These are phyloP conservation scores for Xerocomus spinulosus DNA, from an alignment of 768 basidiomycete genomes.

Conservation along the genomic window DNA sequence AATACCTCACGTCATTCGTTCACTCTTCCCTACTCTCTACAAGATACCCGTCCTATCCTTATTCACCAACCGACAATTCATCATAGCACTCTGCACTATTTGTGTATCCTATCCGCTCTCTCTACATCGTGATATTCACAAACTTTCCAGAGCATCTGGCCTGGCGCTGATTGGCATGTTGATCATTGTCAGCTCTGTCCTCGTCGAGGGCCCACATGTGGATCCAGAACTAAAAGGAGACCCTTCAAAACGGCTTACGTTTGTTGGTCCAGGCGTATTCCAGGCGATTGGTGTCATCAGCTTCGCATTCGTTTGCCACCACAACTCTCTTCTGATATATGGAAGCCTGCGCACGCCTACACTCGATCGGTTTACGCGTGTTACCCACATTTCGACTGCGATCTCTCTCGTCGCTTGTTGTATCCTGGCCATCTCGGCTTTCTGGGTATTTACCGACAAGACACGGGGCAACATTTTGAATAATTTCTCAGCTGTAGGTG, in stretches of 20 bases:
- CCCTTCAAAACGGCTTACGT: slow-evolving; percentile 64
- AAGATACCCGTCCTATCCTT: slow-evolving; percentile 69
- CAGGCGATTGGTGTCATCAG: slow-evolving; percentile 97
- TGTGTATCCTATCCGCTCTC: slow-evolving; percentile 93
- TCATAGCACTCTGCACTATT: slow-evolving; percentile 83
- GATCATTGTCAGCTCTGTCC: slow-evolving; percentile 83
- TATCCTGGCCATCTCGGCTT: slow-evolving; percentile 82
- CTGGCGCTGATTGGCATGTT: slow-evolving; percentile 91
- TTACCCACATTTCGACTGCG: slow-evolving; percentile 88
- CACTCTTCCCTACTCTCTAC: slow-evolving; percentile 66
- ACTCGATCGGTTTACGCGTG: slow-evolving; percentile 85
- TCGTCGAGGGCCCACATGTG: slow-evolving; percentile 77
- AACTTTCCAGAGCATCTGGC: slow-evolving; percentile 87
- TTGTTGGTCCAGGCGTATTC: slow-evolving; percentile 79
- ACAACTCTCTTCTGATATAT: slow-evolving; percentile 95
- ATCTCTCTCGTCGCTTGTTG: slow-evolving; percentile 82
- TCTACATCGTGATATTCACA: slow-evolving; percentile 95
- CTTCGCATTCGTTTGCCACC: slow-evolving; percentile 96
- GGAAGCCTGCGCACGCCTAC: slow-evolving; percentile 91
- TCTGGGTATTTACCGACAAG: slow-evolving; percentile 84
- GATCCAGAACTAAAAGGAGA: slow-evolving; percentile 73
- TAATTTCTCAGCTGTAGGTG: slow-evolving; percentile 74
- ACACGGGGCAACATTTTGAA: slow-evolving; percentile 96
- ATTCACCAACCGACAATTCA: slow-evolving; percentile 81
- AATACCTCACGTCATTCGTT: slow-evolving; percentile 89